Conservation (phyloP, 169 alveolate species). For the Plasmodium reichenowi region DNA sequence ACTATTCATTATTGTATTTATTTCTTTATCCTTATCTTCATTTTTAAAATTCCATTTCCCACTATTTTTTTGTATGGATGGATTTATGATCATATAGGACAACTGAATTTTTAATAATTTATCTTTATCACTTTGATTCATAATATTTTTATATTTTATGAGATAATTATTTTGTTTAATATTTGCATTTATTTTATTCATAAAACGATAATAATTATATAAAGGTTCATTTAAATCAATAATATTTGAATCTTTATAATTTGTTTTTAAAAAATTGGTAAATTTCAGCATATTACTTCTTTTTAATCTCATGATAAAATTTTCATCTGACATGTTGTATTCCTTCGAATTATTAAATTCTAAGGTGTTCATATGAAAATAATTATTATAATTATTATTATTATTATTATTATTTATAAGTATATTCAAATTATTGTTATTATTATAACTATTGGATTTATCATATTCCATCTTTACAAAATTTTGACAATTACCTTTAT, state of each 20-base stretch:
- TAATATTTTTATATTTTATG: constrained; percentile 26
- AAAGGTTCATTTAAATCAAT: constrained; percentile 41
- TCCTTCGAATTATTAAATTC: background rate
- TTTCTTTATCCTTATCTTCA: constrained; percentile 31
- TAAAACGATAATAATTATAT: constrained; percentile 60
- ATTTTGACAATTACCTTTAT: background rate
- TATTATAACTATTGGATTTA: constrained; percentile 8
- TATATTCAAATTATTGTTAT: background rate
- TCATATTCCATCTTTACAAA: background rate
- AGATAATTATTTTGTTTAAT: constrained; percentile 42
- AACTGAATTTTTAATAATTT: constrained; percentile 51
- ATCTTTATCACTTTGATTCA: constrained; percentile 73
- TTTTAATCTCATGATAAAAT: constrained; percentile 20
- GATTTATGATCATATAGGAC: constrained; percentile 73
- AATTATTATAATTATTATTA: background rate
- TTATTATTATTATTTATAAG: background rate
- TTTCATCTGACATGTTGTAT: constrained; percentile 4
- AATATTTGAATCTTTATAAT: constrained; percentile 23
- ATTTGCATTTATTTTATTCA: constrained; percentile 65
- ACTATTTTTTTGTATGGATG: constrained; percentile 63
- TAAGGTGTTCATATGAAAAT: constrained; percentile 3
- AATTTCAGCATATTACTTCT: constrained; percentile 66
- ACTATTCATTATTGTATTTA: background rate
- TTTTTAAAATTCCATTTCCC: constrained; percentile 75
- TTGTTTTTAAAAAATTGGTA: constrained; percentile 24